These are phyloP conservation scores for Hypoxylon cercidicola DNA, from an alignment of 495 filamentous ascomycete species.

Conservation along the genomic window DNA sequence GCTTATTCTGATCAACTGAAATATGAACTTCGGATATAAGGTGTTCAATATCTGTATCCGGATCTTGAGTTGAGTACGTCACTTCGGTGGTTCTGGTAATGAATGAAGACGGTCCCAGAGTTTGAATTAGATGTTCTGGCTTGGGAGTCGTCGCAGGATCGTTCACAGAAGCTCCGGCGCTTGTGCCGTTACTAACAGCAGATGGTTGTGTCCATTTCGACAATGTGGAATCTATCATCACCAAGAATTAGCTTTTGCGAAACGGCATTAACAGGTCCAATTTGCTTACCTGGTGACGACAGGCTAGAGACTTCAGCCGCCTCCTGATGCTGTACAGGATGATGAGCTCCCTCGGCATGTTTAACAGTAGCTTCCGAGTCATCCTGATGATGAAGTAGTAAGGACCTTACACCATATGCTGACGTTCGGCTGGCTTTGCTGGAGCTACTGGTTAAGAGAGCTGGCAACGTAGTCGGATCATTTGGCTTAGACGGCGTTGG, in stretches of 20 bases:
- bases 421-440: slow-evolving; percentile 28
- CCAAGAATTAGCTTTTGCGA: slow-evolving; percentile 17
- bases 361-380: slow-evolving; percentile 28
- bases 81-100: slow-evolving; percentile 51
- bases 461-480: slow-evolving; percentile 2
- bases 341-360: slow-evolving; percentile 22
- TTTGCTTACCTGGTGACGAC: slow-evolving; percentile 40
- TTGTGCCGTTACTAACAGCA: slow-evolving; percentile 45
- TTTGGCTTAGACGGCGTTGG: slow-evolving; percentile 34
- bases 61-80: slow-evolving; percentile 43
- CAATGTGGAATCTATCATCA: slow-evolving; percentile 50
- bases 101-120: slow-evolving; percentile 50
- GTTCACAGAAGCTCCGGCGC: slow-evolving; percentile 33
- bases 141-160: slow-evolving; percentile 15
- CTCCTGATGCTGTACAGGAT: slow-evolving; percentile 37
- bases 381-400: slow-evolving; percentile 31
- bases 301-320: slow-evolving; percentile 31
- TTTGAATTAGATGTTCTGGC: slow-evolving; percentile 44
- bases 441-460: background rate
- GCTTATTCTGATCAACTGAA: slow-evolving; percentile 41
- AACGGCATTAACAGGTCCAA: background rate
- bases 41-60: slow-evolving; percentile 44
- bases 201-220: slow-evolving; percentile 55
- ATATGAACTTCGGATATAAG: slow-evolving; percentile 51
- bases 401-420: slow-evolving; percentile 34